Percentiles rank a stretch among this genome's conserved stretches.
Conservation (phyloP, 2,329 filamentous ascomycete genomes). For the Botrytis medusae region DNA sequence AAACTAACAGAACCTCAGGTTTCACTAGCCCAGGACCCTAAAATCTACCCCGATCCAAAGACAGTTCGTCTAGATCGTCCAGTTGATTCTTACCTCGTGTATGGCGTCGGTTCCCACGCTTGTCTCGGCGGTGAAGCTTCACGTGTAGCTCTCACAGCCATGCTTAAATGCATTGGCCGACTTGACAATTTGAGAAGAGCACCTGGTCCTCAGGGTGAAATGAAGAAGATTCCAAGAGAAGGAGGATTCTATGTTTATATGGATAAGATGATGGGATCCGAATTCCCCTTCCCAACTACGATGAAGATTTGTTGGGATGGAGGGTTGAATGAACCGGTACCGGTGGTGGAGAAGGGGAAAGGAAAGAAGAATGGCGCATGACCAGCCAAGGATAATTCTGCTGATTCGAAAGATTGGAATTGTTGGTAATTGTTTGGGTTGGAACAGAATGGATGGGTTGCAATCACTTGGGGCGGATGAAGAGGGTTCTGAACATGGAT, state of each 20-base stretch:
- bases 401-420: constrained; percentile 1
- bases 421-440: background rate
- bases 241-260: constrained; percentile 25
- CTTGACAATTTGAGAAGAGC: constrained; percentile 25
- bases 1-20: constrained; percentile 4
- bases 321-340: constrained; percentile 20
- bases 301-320: constrained; percentile 33
- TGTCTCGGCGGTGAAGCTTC: constrained; percentile 58
- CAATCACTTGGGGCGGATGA: background rate
- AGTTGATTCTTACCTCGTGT: constrained; percentile 62
- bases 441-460: background rate
- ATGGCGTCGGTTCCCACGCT: constrained; percentile 60
- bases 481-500: background rate
- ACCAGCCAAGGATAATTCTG: background rate
- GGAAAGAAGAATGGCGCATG: background rate
- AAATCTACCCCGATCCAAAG: constrained; percentile 60
- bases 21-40: constrained; percentile 45
- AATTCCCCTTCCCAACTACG: constrained; percentile 48
- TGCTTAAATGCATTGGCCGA: constrained; percentile 39
- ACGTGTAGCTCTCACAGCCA: constrained; percentile 53
- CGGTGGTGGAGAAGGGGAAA: background rate
- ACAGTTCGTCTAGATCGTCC: constrained; percentile 63
- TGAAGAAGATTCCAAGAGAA: constrained; percentile 24
- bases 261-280: constrained; percentile 48
- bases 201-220: constrained; percentile 22